A percentile compares a stretch with the other conserved stretches of the same genome.
Conservation (phyloP, 441 rosid genomes). For the Omphalea diandra region DNA sequence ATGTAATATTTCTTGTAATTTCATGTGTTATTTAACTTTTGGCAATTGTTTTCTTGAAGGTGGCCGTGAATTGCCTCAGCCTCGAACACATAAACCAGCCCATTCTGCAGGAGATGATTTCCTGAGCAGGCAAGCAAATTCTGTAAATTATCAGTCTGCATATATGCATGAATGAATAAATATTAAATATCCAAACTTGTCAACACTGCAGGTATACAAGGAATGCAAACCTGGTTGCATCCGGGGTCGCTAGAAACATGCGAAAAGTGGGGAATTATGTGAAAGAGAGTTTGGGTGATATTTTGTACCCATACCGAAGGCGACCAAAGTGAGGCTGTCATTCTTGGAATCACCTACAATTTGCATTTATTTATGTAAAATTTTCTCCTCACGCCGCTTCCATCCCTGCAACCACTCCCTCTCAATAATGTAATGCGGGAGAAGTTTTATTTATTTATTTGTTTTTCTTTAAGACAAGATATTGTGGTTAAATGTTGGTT, state of each 20-base stretch:
- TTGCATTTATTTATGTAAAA: background rate
- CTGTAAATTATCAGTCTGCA: background rate
- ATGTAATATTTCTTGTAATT: background rate
- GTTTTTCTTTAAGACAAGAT: no score
- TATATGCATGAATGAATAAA: background rate
- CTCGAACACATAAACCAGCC: constrained; percentile 38
- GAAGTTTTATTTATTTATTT: background rate
- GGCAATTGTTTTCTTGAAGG: constrained; percentile 29
- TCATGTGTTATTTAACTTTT: background rate
- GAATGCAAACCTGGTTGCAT: constrained; percentile 69
- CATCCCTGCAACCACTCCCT: background rate
- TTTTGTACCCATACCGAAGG: constrained; percentile 57
- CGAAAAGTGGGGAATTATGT: constrained; percentile 62
- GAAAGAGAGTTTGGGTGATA: constrained; percentile 62
- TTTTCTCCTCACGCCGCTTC: background rate
- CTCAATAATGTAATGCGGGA: background rate
- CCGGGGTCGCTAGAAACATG: constrained; percentile 72
- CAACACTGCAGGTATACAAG: constrained; percentile 58
- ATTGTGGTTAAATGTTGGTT: background rate
- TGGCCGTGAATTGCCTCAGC: constrained; percentile 31
- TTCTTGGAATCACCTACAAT: constrained; percentile 5
- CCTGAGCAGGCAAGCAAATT: constrained; percentile 48
- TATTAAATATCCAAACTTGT: background rate
- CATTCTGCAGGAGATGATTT: constrained; percentile 50
- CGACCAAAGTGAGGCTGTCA: constrained; percentile 50